phyloP scores from a whole-genome alignment of 306 rosid genomes.

The Herpetospermum pedunculosum region DNA sequence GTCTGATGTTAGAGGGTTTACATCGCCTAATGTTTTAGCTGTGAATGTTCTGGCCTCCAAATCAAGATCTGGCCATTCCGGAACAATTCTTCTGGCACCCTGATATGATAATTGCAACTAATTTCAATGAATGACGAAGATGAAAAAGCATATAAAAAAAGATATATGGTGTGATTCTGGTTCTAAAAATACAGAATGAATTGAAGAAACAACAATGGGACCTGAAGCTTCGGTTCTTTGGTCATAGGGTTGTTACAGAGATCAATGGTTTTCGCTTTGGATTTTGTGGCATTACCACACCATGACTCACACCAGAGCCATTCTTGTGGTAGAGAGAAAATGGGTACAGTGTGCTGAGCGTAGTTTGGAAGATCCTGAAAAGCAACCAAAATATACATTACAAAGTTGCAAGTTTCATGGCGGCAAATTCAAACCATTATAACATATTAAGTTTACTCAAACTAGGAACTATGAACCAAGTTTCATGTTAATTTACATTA shows the following conservation, averaged over 20 bases:
- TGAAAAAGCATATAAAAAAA: background rate
- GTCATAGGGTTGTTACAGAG: constrained; percentile 99
- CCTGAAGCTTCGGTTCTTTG: constrained; percentile 98
- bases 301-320: constrained; percentile 99
- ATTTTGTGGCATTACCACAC: constrained; percentile 96
- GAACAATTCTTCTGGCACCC: constrained; percentile 94
- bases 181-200: background rate
- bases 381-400: background rate
- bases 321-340: constrained; percentile 91
- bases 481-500: too few relatives aligned
- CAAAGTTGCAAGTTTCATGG: background rate
- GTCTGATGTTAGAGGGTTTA: constrained; percentile 24
- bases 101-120: constrained; percentile 22
- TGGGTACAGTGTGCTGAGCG: constrained; percentile 92
- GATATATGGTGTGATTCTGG: background rate
- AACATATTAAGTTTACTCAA: background rate
- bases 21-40: constrained; percentile 56
- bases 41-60: constrained; percentile 79
- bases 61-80: constrained; percentile 94
- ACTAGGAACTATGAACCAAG: background rate
- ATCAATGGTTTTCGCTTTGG: constrained; percentile 92
- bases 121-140: background rate
- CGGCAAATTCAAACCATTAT: background rate
- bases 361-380: constrained; percentile 99
- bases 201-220: constrained; percentile 13